A percentile compares a stretch with the other conserved stretches of the same genome.
phyloP scores from a whole-genome alignment of 169 alveolate species.

The Cryptosporidium tyzzeri region DNA sequence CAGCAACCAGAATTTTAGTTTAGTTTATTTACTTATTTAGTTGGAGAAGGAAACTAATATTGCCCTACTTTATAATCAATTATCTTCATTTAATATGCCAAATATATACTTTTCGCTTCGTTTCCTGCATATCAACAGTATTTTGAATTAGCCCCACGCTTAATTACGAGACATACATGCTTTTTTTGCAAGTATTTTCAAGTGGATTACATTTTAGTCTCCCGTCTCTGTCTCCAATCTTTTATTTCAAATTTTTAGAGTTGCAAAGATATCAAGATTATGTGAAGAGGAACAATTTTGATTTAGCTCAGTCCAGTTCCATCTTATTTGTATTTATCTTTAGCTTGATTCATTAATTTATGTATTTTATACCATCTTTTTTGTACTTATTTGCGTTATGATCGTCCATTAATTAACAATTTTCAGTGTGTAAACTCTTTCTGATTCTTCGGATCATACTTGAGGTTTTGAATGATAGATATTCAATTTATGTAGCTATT shows the following conservation, averaged over 20 bases:
- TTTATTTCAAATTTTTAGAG: not conserved
- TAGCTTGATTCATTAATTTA: too few relatives aligned
- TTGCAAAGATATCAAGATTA: not conserved
- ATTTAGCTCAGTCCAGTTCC: not conserved
- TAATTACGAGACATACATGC: conserved; percentile 77
- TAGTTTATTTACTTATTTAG: not conserved
- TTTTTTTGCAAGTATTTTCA: conserved; percentile 73
- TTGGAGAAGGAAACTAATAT: not conserved
- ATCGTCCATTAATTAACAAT: too few relatives aligned
- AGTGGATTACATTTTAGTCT: conserved; percentile 76
- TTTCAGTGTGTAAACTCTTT: not conserved
- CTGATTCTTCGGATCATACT: too few relatives aligned
- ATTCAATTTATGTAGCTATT: not conserved
- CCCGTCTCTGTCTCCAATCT: conserved; percentile 69
- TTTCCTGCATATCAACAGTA: conserved; percentile 69
- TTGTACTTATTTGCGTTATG: too few relatives aligned
- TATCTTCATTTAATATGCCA: conserved; percentile 35
- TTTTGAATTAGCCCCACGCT: conserved; percentile 66
- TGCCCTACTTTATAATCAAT: not conserved
- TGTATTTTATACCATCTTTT: too few relatives aligned
- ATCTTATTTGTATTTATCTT: too few relatives aligned
- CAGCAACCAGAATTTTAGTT: not conserved
- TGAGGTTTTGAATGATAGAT: not conserved
- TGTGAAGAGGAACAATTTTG: not conserved
- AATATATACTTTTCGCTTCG: conserved; percentile 31